Evolutionary conservation across 768 basidiomycete species (phyloP).

Genomic region (Rubroboletus pulcherrimus): DNA sequence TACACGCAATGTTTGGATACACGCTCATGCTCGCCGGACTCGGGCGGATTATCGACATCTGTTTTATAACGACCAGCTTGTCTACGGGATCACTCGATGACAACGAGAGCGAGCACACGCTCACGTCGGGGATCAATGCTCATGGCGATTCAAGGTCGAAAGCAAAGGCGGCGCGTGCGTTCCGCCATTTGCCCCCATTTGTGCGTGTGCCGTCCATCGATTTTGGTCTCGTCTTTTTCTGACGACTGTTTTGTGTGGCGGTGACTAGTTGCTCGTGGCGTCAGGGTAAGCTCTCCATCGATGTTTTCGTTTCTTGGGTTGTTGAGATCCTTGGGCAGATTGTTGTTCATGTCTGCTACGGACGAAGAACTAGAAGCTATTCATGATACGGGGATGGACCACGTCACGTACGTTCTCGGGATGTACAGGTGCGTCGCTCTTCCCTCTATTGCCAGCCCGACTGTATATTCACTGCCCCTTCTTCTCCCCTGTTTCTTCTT

Average conservation of each 20-base stretch:
- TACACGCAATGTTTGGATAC: slow-evolving; percentile 81
- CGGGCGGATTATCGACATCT: slow-evolving; percentile 78
- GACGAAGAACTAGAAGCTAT: slow-evolving; percentile 82
- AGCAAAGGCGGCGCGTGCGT: slow-evolving; percentile 51
- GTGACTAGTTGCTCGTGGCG: slow-evolving; percentile 58
- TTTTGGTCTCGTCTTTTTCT: neutral
- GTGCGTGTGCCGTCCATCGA: slow-evolving; percentile 45
- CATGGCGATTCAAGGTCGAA: slow-evolving; percentile 17
- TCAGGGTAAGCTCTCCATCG: slow-evolving; percentile 51
- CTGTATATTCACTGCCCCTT: neutral
- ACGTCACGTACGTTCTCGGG: slow-evolving; percentile 84
- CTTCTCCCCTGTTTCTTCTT: neutral
- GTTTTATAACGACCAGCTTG: slow-evolving; percentile 55
- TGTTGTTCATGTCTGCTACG: slow-evolving; percentile 90
- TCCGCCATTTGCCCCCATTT: slow-evolving; percentile 86
- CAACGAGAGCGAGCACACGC: slow-evolving; percentile 66
- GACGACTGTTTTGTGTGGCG: neutral
- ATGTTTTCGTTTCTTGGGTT: neutral
- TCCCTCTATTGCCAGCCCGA: neutral
- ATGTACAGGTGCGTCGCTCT: slow-evolving; percentile 62
- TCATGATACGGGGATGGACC: slow-evolving; percentile 75
- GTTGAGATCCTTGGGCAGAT: slow-evolving; percentile 34
- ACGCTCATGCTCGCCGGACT: slow-evolving; percentile 82
- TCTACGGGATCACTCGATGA: slow-evolving; percentile 35
- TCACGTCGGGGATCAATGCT: slow-evolving; percentile 38